phyloP scores from a whole-genome alignment of 805 yeast genomes.

The Zygoascus tannicola region DNA sequence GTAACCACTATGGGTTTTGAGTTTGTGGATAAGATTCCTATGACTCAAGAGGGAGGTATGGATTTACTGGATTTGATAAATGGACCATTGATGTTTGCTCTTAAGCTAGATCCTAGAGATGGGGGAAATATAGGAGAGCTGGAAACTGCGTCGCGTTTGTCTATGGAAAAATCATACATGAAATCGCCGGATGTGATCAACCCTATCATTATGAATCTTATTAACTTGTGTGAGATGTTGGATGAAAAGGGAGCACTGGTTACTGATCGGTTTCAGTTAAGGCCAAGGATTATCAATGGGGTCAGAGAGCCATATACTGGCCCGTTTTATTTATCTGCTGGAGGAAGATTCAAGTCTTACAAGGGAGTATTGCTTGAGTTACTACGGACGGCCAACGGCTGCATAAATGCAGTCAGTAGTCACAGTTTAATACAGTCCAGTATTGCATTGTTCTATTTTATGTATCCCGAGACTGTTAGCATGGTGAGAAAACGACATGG shows the following conservation, averaged over 20 bases:
- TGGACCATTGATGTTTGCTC: slow-evolving; percentile 8
- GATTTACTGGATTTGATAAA: slow-evolving; percentile 8
- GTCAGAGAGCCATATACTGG: neutral
- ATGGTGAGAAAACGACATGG: neutral
- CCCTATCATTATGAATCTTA: neutral
- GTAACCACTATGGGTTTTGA: slow-evolving; percentile 15
- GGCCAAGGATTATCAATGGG: neutral
- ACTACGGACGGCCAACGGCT: neutral
- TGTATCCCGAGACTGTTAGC: neutral
- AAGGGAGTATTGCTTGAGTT: neutral
- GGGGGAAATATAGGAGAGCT: neutral
- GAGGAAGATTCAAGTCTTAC: neutral
- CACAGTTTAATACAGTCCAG: neutral
- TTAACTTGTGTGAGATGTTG: neutral
- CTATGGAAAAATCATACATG: too few species aligned
- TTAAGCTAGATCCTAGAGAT: neutral
- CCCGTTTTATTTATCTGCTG: neutral
- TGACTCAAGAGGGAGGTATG: neutral
- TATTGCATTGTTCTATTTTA: neutral
- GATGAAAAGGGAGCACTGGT: neutral
- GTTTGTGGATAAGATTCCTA: slow-evolving; percentile 8
- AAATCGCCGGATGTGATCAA: neutral
- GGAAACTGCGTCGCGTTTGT: too few species aligned
- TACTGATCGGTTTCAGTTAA: neutral
- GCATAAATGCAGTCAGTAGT: neutral